These are phyloP conservation scores for Fonsecaea pugnacius DNA, from an alignment of 2,329 filamentous ascomycete species.

Conservation along the genomic window DNA sequence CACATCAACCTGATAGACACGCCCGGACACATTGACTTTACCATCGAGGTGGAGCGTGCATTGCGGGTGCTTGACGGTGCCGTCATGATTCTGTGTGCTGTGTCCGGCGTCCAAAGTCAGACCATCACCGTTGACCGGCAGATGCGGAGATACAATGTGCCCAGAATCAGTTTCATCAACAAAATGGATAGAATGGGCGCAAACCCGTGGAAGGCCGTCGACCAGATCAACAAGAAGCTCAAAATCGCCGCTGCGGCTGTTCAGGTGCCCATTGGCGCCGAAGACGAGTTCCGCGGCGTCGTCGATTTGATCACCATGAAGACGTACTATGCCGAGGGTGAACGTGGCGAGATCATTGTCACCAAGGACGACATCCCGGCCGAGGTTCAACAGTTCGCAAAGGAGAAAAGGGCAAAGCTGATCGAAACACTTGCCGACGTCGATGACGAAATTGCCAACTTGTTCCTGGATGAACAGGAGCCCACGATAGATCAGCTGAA, in stretches of 20 bases:
- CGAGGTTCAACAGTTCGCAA: conserved; percentile 73
- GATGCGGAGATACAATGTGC: conserved; percentile 98
- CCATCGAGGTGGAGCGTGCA: conserved; percentile 96
- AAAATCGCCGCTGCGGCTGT: conserved; percentile 90
- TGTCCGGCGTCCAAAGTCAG: conserved; percentile 95
- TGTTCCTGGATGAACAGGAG: conserved; percentile 84
- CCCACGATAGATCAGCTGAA: conserved; percentile 85
- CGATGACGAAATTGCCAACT: conserved; percentile 94
- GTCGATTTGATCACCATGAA: conserved; percentile 92
- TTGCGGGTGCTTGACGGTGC: conserved; percentile 93
- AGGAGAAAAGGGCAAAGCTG: conserved; percentile 80
- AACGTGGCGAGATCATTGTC: conserved; percentile 74
- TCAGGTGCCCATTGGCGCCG: conserved; percentile 89
- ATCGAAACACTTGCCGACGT: conserved; percentile 97
- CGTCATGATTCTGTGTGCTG: conserved; percentile 97
- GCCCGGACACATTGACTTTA: conserved; percentile 98
- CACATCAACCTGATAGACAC: conserved; percentile 99
- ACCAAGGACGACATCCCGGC: conserved; percentile 80
- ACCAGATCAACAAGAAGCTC: conserved; percentile 96
- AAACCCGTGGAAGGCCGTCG: conserved; percentile 95
- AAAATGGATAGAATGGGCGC: conserved; percentile 99
- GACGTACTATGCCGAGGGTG: conserved; percentile 88
- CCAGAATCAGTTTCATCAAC: conserved; percentile 94
- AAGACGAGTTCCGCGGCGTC: conserved; percentile 90
- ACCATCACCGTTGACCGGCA: conserved; percentile 98